Percentiles rank a stretch among this genome's conserved stretches.
phyloP scores from a whole-genome alignment of 176 grass and related monocot species.

The Bromus sterilis region DNA sequence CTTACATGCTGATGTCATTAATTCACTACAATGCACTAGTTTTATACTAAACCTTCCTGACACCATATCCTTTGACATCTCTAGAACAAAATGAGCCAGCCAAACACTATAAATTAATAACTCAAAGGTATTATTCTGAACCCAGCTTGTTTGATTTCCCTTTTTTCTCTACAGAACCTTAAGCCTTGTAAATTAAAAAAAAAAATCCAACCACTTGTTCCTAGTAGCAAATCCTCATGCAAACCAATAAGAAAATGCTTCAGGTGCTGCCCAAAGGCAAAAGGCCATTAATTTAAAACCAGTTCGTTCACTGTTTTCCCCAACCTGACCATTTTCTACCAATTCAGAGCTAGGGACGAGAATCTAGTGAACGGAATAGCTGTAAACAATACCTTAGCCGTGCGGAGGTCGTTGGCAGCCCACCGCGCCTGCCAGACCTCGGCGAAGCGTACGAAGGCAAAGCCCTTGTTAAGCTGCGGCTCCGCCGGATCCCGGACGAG shows the following conservation, averaged over 20 bases:
- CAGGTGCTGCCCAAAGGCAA: background rate
- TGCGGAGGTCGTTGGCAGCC: constrained; percentile 23
- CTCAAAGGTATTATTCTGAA: background rate
- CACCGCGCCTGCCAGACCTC: constrained; percentile 1
- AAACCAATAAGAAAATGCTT: background rate
- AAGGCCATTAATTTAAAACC: background rate
- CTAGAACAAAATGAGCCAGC: background rate
- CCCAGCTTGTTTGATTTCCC: background rate
- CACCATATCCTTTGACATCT: background rate
- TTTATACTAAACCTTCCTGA: background rate
- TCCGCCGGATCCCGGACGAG: constrained; percentile 17
- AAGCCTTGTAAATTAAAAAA: background rate
- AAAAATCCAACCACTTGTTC: background rate
- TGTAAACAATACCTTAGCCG: constrained; percentile 19
- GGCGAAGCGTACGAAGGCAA: constrained; percentile 15
- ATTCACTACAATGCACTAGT: background rate
- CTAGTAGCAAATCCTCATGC: background rate
- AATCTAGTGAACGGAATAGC: background rate
- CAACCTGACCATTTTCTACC: background rate
- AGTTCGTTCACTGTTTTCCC: background rate
- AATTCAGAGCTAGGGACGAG: background rate
- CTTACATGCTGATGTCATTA: background rate
- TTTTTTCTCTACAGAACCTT: background rate
- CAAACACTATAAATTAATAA: background rate
- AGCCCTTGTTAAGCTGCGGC: constrained; percentile 22